Evolutionary conservation across 306 rosid species (phyloP).

Genomic region (Mimosa pudica): DNA sequence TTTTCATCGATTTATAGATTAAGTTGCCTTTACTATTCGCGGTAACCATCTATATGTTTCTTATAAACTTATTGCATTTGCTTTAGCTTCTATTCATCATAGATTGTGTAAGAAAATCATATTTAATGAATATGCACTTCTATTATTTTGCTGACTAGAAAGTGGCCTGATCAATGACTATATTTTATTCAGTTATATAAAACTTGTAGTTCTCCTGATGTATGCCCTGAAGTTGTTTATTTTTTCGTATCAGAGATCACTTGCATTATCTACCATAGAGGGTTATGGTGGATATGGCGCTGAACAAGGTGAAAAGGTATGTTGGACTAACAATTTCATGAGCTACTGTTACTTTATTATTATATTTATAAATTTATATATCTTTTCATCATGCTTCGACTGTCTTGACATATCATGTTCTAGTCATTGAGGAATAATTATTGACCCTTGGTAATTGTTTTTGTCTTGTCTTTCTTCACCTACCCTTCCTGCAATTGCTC

Average conservation of each 20-base stretch:
- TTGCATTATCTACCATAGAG: conserved; percentile 73
- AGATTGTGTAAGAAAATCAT: background rate
- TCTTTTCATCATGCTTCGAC: conserved; percentile 4
- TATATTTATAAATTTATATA: background rate
- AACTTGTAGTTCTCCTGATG: conserved; percentile 9
- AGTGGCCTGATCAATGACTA: conserved; percentile 19
- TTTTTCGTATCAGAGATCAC: conserved; percentile 59
- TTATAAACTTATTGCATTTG: background rate
- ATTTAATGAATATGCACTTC: background rate
- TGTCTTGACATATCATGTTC: conserved; percentile 26
- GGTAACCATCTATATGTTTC: conserved; percentile 1
- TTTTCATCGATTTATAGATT: no score
- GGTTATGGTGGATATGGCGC: conserved; percentile 98
- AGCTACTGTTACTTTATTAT: conserved; percentile 21
- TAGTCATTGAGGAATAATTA: conserved; percentile 16
- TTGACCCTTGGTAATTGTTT: conserved; percentile 4
- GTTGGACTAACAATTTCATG: conserved; percentile 20
- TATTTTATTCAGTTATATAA: conserved; percentile 24
- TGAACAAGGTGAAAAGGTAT: conserved; percentile 97
- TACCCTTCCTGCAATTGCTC: background rate
- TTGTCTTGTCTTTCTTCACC: background rate
- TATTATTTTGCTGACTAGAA: background rate
- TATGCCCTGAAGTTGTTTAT: conserved; percentile 6
- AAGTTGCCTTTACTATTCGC: conserved; percentile 7
- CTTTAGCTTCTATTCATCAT: conserved; percentile 7